A percentile compares a stretch with the other conserved stretches of the same genome.
Evolutionary conservation across 768 basidiomycete genomes (phyloP).

Genomic region (Boletus edulis): DNA sequence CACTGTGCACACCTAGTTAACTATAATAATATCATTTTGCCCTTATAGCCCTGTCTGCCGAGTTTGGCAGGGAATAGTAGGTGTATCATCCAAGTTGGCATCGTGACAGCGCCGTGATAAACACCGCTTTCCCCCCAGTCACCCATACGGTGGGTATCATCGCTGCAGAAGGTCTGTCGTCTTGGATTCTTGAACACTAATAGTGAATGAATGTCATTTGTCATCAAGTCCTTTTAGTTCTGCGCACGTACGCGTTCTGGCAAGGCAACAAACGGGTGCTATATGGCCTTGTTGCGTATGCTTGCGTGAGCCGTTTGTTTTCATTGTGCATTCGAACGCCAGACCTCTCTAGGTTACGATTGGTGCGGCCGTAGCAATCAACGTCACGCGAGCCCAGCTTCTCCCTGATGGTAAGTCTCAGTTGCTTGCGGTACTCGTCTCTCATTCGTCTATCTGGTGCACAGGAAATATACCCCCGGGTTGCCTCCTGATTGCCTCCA

Average conservation of each 20-base stretch:
- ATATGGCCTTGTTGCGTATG: no score
- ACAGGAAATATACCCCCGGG: background rate
- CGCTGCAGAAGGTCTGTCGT: conserved; percentile 6
- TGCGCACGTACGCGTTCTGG: conserved; percentile 23
- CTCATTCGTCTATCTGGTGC: no score
- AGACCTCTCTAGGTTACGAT: background rate
- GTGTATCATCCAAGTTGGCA: background rate
- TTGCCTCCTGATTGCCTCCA: background rate
- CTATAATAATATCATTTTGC: no score
- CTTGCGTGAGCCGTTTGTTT: conserved; percentile 1
- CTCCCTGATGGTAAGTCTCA: conserved; percentile 1
- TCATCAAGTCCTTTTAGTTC: no score
- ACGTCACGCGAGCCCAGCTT: conserved; percentile 2
- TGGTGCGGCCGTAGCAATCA: no score
- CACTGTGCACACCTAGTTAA: no score
- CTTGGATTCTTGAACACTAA: background rate
- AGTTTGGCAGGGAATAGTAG: conserved; percentile 6
- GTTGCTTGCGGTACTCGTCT: no score
- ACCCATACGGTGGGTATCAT: conserved; percentile 3
- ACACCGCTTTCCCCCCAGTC: background rate
- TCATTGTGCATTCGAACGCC: no score
- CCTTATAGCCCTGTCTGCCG: conserved; percentile 2
- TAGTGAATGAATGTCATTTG: background rate
- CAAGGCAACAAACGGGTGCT: no score
- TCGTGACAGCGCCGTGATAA: background rate